phyloP scores from a whole-genome alignment of 495 filamentous ascomycete species.

The Aspergillus hancockii region DNA sequence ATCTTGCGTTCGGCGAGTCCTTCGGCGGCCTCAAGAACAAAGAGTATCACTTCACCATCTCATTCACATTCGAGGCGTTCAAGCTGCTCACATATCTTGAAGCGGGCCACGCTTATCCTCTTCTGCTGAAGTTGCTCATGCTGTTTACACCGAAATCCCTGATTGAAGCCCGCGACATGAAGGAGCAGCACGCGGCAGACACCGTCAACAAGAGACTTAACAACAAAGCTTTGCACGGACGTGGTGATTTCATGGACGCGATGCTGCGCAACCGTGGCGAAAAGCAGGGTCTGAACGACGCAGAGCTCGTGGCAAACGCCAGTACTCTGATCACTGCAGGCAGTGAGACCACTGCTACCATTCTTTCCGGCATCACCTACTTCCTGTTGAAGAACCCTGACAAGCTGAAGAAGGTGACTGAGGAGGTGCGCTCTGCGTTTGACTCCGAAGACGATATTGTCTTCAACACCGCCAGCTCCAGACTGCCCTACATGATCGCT shows the following conservation, averaged over 20 bases:
- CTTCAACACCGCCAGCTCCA: not conserved
- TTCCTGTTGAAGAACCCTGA: not conserved
- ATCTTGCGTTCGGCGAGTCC: constrained; percentile 44
- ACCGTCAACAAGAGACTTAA: not conserved
- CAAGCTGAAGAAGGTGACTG: not conserved
- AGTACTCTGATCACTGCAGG: not conserved
- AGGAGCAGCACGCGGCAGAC: not conserved
- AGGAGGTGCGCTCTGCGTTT: not conserved
- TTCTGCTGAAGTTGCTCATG: not conserved
- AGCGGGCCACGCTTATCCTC: not conserved
- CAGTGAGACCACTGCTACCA: not conserved
- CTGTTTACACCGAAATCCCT: not conserved
- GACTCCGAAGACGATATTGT: not conserved
- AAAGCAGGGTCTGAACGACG: not conserved
- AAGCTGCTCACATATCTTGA: not conserved
- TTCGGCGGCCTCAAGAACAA: constrained; percentile 53
- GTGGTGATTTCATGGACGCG: not conserved
- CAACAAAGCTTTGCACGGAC: not conserved
- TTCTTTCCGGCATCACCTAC: not conserved
- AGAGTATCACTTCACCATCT: not conserved
- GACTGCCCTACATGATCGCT: not conserved
- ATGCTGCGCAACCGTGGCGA: not conserved
- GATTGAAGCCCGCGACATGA: not conserved
- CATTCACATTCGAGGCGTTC: not conserved
- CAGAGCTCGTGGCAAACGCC: not conserved